Percentiles rank a stretch among this genome's conserved stretches.
Conservation (phyloP, 2,329 filamentous ascomycete genomes). For the Emergomyces africanus region DNA sequence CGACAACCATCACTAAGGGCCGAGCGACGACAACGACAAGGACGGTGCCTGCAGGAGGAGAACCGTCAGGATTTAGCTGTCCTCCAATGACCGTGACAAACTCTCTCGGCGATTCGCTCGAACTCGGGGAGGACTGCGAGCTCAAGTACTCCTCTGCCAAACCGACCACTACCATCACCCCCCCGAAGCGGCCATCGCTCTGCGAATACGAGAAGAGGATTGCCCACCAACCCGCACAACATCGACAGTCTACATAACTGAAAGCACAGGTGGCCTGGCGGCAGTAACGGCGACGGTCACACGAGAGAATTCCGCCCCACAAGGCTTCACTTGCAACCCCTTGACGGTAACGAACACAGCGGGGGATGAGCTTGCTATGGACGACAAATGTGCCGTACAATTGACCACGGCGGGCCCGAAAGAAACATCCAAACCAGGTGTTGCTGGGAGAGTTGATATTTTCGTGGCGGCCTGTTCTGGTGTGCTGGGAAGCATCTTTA, state of each 20-base stretch:
- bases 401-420: not conserved
- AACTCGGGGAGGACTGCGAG: not conserved
- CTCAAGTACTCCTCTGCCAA: not conserved
- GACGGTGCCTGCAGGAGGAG: not conserved
- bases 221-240: not conserved
- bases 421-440: too few relatives aligned
- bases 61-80: not conserved
- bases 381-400: not conserved
- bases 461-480: not conserved
- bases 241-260: not conserved
- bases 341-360: not conserved
- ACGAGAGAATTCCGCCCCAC: not conserved
- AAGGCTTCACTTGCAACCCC: not conserved
- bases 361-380: not conserved
- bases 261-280: not conserved
- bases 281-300: not conserved
- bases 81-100: not conserved
- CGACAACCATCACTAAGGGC: not conserved
- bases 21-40: not conserved
- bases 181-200: not conserved
- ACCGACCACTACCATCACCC: not conserved
- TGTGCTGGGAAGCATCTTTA: not conserved
- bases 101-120: not conserved
- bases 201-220: not conserved
- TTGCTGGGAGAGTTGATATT: not conserved